Evolutionary conservation across 129 eudicot genomes (phyloP).

Genomic region (Helichrysum umbraculigerum): DNA sequence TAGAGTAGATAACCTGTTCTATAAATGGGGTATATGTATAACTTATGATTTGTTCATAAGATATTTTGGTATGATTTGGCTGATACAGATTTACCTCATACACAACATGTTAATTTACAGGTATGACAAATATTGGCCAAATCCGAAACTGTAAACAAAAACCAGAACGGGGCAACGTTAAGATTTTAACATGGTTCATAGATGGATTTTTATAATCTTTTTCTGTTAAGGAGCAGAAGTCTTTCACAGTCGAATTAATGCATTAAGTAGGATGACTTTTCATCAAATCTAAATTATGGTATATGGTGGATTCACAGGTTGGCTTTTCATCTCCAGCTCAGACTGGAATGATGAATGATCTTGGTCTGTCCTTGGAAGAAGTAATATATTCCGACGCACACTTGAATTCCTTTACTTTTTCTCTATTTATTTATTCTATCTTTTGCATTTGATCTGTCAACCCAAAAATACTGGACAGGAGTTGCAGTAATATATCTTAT

Average conservation of each 20-base stretch:
- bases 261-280: not conserved
- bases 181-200: too few relatives aligned
- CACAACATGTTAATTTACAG: too few relatives aligned
- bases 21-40: too few relatives aligned
- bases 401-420: not conserved
- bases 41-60: too few relatives aligned
- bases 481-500: not conserved
- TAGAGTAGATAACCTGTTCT: too few relatives aligned
- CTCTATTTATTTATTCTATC: too few relatives aligned
- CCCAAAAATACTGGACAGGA: not conserved
- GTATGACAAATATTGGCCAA: too few relatives aligned
- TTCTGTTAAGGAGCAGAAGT: conserved; percentile 3
- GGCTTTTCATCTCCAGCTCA: conserved; percentile 91
- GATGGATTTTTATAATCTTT: too few relatives aligned
- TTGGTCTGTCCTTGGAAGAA: conserved; percentile 74
- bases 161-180: too few relatives aligned
- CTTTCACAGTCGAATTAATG: not conserved
- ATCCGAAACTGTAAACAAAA: too few relatives aligned
- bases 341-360: conserved; percentile 68
- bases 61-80: too few relatives aligned
- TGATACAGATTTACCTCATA: too few relatives aligned
- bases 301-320: conserved; percentile 47
- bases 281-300: not conserved
- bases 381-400: conserved; percentile 34
- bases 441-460: not conserved